Percentiles rank a stretch among this genome's conserved stretches.
These are phyloP conservation scores for Suillus alpinus DNA, from an alignment of 768 basidiomycete genomes.

Conservation along the genomic window DNA sequence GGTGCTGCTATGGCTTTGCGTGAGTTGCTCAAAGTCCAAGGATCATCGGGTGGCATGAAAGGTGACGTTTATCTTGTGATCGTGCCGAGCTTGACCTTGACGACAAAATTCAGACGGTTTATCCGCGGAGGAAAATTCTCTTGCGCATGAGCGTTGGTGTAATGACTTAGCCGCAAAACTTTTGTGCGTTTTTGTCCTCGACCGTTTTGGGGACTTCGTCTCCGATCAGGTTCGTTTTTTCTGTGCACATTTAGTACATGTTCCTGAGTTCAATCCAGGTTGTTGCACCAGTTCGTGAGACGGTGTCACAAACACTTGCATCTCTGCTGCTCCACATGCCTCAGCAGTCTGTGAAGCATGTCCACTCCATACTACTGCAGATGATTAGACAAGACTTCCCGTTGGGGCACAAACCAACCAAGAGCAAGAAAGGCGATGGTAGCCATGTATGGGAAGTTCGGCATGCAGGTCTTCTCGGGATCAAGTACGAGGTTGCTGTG, in stretches of 20 bases:
- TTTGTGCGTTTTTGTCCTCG: conserved; percentile 86
- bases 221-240: conserved; percentile 68
- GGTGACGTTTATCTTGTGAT: conserved; percentile 37
- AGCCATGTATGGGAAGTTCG: conserved; percentile 93
- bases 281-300: conserved; percentile 95
- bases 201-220: conserved; percentile 98
- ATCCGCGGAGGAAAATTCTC: conserved; percentile 55
- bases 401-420: conserved; percentile 35
- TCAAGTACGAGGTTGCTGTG: conserved; percentile 98
- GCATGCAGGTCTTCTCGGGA: conserved; percentile 94
- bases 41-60: conserved; percentile 78
- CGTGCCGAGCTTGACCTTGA: neutral
- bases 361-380: conserved; percentile 79
- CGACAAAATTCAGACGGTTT: conserved; percentile 43
- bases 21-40: conserved; percentile 84
- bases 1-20: conserved; percentile 90
- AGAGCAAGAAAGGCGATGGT: conserved; percentile 35
- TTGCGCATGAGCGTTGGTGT: conserved; percentile 82
- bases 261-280: conserved; percentile 43
- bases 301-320: conserved; percentile 90
- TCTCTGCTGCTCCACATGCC: conserved; percentile 89
- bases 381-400: conserved; percentile 92
- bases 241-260: neutral
- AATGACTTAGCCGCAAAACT: conserved; percentile 84
- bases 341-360: conserved; percentile 68